A percentile compares a stretch with the other conserved stretches of the same genome.
Evolutionary conservation across 495 filamentous ascomycete genomes (phyloP).

Genomic region (Evansstolkia leycettana): DNA sequence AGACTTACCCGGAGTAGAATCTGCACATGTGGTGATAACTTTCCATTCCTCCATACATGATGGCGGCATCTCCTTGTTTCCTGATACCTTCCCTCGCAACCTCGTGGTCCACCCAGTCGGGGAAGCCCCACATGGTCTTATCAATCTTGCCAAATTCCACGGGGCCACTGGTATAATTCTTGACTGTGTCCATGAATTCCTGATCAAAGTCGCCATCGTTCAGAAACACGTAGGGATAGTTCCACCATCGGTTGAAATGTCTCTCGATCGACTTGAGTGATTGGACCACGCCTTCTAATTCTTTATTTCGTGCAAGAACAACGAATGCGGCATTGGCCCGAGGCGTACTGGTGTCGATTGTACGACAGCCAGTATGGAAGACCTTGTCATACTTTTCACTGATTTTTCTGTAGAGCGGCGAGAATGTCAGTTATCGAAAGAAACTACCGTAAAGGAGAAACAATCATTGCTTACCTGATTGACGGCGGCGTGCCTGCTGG

Average conservation of each 20-base stretch:
- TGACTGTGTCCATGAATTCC: conserved; percentile 77
- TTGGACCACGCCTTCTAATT: conserved; percentile 89
- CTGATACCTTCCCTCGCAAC: conserved; percentile 90
- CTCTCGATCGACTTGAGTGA: conserved; percentile 96
- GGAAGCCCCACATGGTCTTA: conserved; percentile 85
- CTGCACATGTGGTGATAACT: conserved; percentile 98
- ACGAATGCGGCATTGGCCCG: conserved; percentile 93
- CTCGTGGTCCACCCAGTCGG: conserved; percentile 88
- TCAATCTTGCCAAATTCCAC: conserved; percentile 96
- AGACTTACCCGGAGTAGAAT: conserved; percentile 87
- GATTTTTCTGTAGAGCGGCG: conserved; percentile 58
- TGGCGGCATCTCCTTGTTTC: conserved; percentile 92
- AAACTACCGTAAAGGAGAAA: neutral
- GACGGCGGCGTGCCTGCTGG: conserved; percentile 81
- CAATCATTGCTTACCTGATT: conserved; percentile 56
- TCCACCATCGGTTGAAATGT: conserved; percentile 98
- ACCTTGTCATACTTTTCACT: conserved; percentile 95
- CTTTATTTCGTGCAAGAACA: conserved; percentile 91
- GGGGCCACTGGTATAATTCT: conserved; percentile 73
- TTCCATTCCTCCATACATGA: conserved; percentile 99
- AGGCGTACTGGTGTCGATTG: conserved; percentile 52
- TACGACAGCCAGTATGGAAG: conserved; percentile 80
- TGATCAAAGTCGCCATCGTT: conserved; percentile 96
- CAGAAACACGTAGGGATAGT: conserved; percentile 98
- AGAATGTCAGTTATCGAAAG: conserved; percentile 3